Conservation (phyloP, 257 asterid genomes). For the Nicotiana attenuata region DNA sequence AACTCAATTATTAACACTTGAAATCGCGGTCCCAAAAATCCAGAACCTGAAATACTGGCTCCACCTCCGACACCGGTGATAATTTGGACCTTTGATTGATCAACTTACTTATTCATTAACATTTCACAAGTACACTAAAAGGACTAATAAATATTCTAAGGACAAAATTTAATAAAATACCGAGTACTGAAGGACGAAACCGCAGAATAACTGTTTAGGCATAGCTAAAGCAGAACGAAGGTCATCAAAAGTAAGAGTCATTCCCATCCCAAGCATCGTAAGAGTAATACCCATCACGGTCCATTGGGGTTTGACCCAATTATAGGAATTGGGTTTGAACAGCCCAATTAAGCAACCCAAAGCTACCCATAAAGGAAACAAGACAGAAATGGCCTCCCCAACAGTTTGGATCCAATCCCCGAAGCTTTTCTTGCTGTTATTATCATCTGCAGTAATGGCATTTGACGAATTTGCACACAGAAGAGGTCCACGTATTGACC, state of each 20-base stretch:
- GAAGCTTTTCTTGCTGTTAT: neutral
- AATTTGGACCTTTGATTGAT: neutral
- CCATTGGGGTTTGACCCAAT: constrained; percentile 81
- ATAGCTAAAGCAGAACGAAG: constrained; percentile 78
- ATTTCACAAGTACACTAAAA: neutral
- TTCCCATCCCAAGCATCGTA: constrained; percentile 97
- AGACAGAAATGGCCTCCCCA: constrained; percentile 64
- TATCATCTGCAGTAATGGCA: constrained; percentile 25
- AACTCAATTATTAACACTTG: no score
- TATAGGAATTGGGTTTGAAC: constrained; percentile 51
- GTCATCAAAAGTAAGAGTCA: constrained; percentile 84
- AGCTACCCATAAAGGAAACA: constrained; percentile 87
- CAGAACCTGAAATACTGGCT: no score
- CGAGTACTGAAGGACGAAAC: constrained; percentile 74
- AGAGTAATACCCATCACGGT: constrained; percentile 75
- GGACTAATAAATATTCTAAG: neutral
- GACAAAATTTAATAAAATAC: constrained; percentile 22
- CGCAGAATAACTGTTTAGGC: constrained; percentile 74
- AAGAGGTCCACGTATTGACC: constrained; percentile 18
- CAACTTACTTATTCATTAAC: neutral
- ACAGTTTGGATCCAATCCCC: constrained; percentile 48
- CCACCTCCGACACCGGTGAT: no score
- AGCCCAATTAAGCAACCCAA: constrained; percentile 76
- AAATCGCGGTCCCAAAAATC: no score
- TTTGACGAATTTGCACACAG: constrained; percentile 51